Evolutionary conservation across 176 grass and related monocot genomes (phyloP), one percentile per base, ranked within the genome.

Genomic region (Melocanna baccifera): DNA sequence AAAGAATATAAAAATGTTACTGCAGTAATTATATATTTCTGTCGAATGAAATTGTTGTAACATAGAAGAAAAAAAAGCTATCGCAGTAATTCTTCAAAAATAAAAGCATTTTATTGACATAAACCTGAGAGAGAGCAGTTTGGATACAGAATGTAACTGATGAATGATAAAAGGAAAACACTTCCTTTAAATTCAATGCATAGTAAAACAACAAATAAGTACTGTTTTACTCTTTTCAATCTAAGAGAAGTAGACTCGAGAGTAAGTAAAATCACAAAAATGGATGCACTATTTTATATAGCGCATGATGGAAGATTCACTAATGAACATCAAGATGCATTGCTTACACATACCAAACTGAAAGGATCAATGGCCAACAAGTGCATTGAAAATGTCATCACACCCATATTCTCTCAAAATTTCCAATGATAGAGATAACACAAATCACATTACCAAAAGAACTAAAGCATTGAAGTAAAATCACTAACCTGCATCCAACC

Each of bases 401-500:
- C 40, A 70, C 19, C 18, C 20, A 12, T 11, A 5, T 8, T 77
- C 46, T 84, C n/a, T 56, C 10, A 65, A 66, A 25, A 57, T 64
- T 13, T 82, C 65, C 5, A 59, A 57, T 29, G 12, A 64, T 43
- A 88, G 50, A 72, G 28, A 57, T 42, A n/a, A 34, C 34, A 67
- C 71, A 55, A 32, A 48, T 59, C 29, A 19, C 6, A 56, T 75
- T 36, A 56, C 51, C 69, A 58, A 42, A 67, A 74, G 37, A 77
- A 86, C 18, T 23, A 66, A 48, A 81, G 22, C 7, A 51, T 4
- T 80, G 23, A 87, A 73, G 71, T 69, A 55, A 32, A 73, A 78
- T 29, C 18, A 86, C 83, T 67, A 42, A 94, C 92, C 90, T 94
- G 92, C 92, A 94, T 94, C 92, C 92, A 94, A 45, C 92, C 92